Evolutionary conservation across 1,284 basidiomycete species (phyloP).

Genomic region (Ceratobasidium sp.): DNA sequence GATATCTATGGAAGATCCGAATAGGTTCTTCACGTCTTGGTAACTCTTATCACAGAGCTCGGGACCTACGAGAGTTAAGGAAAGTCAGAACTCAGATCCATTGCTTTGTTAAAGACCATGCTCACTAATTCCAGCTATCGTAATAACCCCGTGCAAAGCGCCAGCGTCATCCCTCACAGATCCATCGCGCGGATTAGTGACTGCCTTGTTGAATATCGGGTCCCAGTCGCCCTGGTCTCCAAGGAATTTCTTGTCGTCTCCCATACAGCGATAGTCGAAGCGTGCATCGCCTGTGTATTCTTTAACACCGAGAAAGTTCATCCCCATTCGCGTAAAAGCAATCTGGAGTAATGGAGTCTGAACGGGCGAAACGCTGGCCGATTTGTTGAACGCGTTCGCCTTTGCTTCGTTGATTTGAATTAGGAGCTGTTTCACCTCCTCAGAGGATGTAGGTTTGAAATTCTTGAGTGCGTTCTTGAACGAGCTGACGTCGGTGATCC

Average conservation of each 20-base stretch:
- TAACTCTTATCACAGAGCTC: constrained; percentile 1
- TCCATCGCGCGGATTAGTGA: neutral
- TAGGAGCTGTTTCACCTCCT: neutral
- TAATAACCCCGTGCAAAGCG: constrained; percentile 42
- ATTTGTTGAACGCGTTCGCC: neutral
- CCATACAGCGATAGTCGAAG: constrained; percentile 18
- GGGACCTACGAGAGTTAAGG: constrained; percentile 6
- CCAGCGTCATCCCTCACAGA: constrained; percentile 1
- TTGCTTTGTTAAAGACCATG: neutral
- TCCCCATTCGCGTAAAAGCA: constrained; percentile 25
- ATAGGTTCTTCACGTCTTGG: constrained; percentile 15
- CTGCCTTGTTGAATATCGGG: neutral
- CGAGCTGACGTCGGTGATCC: neutral
- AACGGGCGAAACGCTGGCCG: neutral
- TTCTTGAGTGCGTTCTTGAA: neutral
- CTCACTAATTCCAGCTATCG: constrained; percentile 41
- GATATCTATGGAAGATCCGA: constrained; percentile 32
- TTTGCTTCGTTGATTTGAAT: neutral
- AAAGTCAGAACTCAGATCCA: neutral
- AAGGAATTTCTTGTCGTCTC: constrained; percentile 10
- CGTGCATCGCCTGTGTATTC: constrained; percentile 1
- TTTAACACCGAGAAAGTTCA: constrained; percentile 18
- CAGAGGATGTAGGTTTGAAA: constrained; percentile 12
- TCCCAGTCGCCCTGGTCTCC: constrained; percentile 34
- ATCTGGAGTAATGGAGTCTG: constrained; percentile 21